Conservation (phyloP, 306 rosid species). For the Quercus gilva region DNA sequence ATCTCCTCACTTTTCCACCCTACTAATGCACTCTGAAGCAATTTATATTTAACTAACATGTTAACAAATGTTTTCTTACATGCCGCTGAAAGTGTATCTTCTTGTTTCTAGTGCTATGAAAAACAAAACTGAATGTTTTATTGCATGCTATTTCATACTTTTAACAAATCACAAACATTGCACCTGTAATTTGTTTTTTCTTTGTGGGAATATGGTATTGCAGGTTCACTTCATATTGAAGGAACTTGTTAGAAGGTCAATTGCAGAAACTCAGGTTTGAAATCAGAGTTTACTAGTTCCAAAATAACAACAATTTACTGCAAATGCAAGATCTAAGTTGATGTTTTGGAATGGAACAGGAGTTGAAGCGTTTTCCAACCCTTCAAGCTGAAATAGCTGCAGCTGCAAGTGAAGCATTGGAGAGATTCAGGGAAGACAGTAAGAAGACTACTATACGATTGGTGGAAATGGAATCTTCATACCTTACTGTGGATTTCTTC, state of each 20-base stretch:
- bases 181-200: neutral
- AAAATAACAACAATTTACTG: neutral
- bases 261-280: slow-evolving; percentile 46
- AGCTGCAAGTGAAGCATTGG: slow-evolving; percentile 48
- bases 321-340: neutral
- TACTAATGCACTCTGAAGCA: neutral
- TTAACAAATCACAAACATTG: neutral
- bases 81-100: neutral
- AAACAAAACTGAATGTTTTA: neutral
- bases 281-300: neutral
- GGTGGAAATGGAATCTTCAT: slow-evolving; percentile 54
- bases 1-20: no score
- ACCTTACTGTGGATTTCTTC: slow-evolving; percentile 49
- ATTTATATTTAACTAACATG: neutral
- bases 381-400: slow-evolving; percentile 44
- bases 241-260: slow-evolving; percentile 47
- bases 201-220: slow-evolving; percentile 4
- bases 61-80: neutral
- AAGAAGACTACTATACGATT: slow-evolving; percentile 42
- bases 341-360: slow-evolving; percentile 36
- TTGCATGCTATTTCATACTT: neutral
- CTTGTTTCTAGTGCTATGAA: neutral
- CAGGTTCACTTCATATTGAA: slow-evolving; percentile 53
- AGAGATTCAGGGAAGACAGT: slow-evolving; percentile 50
- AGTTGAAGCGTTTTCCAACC: slow-evolving; percentile 45